These are phyloP conservation scores for Raffaelea albimanens DNA, from an alignment of 2,329 filamentous ascomycete species.

Conservation along the genomic window DNA sequence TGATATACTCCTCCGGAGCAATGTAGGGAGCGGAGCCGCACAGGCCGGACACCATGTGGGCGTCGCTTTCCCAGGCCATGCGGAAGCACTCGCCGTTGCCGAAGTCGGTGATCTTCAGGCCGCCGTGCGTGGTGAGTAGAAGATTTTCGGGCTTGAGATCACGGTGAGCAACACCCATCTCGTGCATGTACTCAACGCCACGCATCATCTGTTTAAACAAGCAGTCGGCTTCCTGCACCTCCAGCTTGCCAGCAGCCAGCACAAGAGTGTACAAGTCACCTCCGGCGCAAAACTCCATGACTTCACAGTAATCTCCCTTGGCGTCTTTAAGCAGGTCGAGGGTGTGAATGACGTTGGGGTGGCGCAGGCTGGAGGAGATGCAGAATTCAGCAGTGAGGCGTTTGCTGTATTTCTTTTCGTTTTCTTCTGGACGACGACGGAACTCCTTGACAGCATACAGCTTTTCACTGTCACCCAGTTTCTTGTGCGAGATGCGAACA, in stretches of 20 bases:
- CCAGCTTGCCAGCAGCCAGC: conserved; percentile 81
- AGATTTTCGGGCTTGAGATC: conserved; percentile 97
- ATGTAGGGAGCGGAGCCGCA: conserved; percentile 97
- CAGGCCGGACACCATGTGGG: conserved; percentile 94
- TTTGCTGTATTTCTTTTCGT: conserved; percentile 95
- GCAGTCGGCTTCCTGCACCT: conserved; percentile 88
- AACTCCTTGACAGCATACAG: conserved; percentile 98
- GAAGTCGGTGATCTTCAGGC: conserved; percentile 96
- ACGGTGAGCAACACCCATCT: conserved; percentile 97
- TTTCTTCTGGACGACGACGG: conserved; percentile 85
- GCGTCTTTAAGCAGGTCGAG: conserved; percentile 90
- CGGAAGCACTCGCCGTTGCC: conserved; percentile 98
- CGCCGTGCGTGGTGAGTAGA: conserved; percentile 82
- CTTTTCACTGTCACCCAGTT: conserved; percentile 79
- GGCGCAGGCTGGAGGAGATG: conserved; percentile 91
- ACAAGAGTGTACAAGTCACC: conserved; percentile 93
- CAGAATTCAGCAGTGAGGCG: conserved; percentile 95
- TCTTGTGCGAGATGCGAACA: conserved; percentile 94
- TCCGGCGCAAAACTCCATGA: conserved; percentile 98
- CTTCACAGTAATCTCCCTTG: conserved; percentile 96
- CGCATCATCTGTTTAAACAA: conserved; percentile 99
- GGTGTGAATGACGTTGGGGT: conserved; percentile 97
- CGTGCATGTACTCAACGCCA: conserved; percentile 96
- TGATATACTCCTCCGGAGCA: conserved; percentile 89
- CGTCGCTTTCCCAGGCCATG: conserved; percentile 98